phyloP scores from a whole-genome alignment of 495 filamentous ascomycete genomes.

The Aspergillus sclerotioniger region DNA sequence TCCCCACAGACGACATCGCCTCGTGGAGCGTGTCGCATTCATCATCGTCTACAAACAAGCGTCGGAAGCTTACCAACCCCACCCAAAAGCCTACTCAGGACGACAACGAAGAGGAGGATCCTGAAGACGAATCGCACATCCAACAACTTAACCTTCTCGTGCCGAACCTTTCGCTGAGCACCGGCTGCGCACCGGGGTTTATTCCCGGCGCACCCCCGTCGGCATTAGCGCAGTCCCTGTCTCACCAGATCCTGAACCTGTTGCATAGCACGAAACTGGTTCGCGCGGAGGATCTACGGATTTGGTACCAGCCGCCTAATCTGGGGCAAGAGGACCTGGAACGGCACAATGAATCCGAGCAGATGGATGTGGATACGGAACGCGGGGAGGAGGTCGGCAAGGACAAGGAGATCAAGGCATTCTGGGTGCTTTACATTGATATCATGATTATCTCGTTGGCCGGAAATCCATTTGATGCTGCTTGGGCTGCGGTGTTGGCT shows the following conservation, averaged over 20 bases:
- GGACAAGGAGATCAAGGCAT: slow-evolving; percentile 66
- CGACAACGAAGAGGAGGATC: slow-evolving; percentile 15
- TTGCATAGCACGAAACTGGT: slow-evolving; percentile 68
- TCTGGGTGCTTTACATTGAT: slow-evolving; percentile 94
- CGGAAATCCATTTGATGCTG: slow-evolving; percentile 85
- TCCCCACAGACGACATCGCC: slow-evolving; percentile 68
- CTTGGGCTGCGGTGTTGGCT: slow-evolving; percentile 79
- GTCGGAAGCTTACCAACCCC: slow-evolving; percentile 28
- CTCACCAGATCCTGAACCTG: slow-evolving; percentile 70
- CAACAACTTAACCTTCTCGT: slow-evolving; percentile 71
- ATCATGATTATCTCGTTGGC: slow-evolving; percentile 86
- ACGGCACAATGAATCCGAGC: slow-evolving; percentile 41
- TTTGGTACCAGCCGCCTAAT: slow-evolving; percentile 61
- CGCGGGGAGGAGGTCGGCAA: slow-evolving; percentile 15
- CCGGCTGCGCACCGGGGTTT: slow-evolving; percentile 82
- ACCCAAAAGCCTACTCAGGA: slow-evolving; percentile 11
- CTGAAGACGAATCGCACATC: slow-evolving; percentile 50
- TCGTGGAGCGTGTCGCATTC: slow-evolving; percentile 52
- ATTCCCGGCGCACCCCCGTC: slow-evolving; percentile 80
- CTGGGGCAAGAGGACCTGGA: slow-evolving; percentile 32
- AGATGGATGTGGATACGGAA: slow-evolving; percentile 42
- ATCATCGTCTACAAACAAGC: slow-evolving; percentile 29
- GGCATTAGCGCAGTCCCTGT: slow-evolving; percentile 76
- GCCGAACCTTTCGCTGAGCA: slow-evolving; percentile 86
- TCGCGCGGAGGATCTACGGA: slow-evolving; percentile 58